A percentile compares a stretch with the other conserved stretches of the same genome.
These are phyloP conservation scores for Przewalskia tangutica DNA, from an alignment of 257 asterid genomes.

Conservation along the genomic window DNA sequence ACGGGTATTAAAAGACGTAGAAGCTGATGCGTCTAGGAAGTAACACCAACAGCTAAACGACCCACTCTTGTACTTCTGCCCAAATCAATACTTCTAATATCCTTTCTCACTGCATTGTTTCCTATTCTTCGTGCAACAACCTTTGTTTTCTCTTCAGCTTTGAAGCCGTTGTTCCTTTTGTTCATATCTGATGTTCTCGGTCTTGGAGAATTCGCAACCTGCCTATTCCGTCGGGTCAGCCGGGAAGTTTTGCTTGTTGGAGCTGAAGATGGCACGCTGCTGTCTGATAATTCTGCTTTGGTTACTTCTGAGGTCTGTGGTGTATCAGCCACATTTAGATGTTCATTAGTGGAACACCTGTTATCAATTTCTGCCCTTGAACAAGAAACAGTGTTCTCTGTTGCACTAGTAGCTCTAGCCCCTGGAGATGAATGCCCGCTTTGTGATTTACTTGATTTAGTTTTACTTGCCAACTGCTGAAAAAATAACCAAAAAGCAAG, in stretches of 20 bases:
- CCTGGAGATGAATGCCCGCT: constrained; percentile 18
- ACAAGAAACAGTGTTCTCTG: constrained; percentile 9
- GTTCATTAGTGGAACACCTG: constrained; percentile 5
- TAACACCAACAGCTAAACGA: constrained; percentile 24
- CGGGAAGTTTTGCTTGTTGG: constrained; percentile 11
- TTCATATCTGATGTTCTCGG: constrained; percentile 14
- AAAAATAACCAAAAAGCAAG: neutral
- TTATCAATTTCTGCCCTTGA: constrained; percentile 5
- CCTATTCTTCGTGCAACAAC: constrained; percentile 12
- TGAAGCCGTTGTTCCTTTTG: constrained; percentile 10
- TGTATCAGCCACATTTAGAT: constrained; percentile 2
- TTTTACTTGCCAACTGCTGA: constrained; percentile 25
- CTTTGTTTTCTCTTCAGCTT: constrained; percentile 20
- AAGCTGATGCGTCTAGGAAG: constrained; percentile 9
- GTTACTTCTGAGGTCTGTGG: constrained; percentile 22
- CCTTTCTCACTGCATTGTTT: constrained; percentile 11
- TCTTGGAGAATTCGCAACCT: constrained; percentile 8
- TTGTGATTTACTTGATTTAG: constrained; percentile 21
- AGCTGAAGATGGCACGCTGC: constrained; percentile 32
- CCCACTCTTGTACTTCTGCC: constrained; percentile 22
- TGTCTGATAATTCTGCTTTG: constrained; percentile 31
- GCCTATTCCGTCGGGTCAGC: constrained; percentile 7
- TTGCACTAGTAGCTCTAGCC: constrained; percentile 6
- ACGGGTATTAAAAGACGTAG: neutral
- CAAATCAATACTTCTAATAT: constrained; percentile 9